Percentiles rank a stretch among this genome's conserved stretches.
phyloP scores from a whole-genome alignment of 2,329 filamentous ascomycete genomes.

The Boeremia exigua region DNA sequence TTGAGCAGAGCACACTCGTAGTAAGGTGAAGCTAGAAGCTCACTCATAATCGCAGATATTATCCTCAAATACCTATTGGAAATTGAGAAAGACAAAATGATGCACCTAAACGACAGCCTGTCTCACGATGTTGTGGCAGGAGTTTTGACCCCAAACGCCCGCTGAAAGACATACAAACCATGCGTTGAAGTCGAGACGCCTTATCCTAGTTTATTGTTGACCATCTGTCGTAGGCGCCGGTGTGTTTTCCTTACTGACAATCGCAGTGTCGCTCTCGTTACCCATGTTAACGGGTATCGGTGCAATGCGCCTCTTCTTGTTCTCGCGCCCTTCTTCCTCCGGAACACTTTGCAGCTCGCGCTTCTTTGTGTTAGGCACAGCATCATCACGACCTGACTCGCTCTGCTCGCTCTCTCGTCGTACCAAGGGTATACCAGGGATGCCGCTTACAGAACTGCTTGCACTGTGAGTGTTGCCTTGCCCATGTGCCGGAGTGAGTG shows the following conservation, averaged over 20 bases:
- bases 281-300: conserved; percentile 51
- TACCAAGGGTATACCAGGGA: conserved; percentile 40
- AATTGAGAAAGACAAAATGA: neutral
- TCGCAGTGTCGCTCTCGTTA: conserved; percentile 32
- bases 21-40: neutral
- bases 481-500: conserved; percentile 74
- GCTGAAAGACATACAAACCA: conserved; percentile 4
- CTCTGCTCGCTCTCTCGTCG: conserved; percentile 43
- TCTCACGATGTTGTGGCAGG: neutral
- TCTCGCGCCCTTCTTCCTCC: conserved; percentile 45
- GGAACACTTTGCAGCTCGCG: conserved; percentile 46
- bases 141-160: conserved; percentile 6
- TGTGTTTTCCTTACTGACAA: conserved; percentile 41
- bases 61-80: neutral
- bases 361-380: conserved; percentile 37
- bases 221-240: conserved; percentile 9
- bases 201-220: neutral
- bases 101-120: neutral
- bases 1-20: neutral
- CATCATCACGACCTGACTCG: conserved; percentile 46
- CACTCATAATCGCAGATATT: neutral
- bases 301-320: conserved; percentile 55
- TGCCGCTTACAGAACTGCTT: conserved; percentile 60
- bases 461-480: conserved; percentile 58
- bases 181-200: neutral